Base-by-base conservation (phyloP, 1,284 basidiomycete species). In the Lignosus rhinocerotis region DNA sequence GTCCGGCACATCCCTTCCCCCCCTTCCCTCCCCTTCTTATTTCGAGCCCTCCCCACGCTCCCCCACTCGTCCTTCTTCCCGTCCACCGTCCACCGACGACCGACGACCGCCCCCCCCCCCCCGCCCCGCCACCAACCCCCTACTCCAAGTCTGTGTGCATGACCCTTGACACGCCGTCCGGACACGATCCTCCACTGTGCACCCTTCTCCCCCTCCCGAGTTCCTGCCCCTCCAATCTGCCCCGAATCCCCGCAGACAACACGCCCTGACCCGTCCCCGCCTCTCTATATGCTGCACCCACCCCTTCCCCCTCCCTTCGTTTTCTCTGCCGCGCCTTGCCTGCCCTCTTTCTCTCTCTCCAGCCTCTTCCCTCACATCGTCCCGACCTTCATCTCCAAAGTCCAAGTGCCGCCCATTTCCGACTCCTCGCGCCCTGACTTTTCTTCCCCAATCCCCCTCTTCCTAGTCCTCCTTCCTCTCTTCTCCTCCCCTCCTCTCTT, bases 171-270 rank as follows among this genome's bases (percentile, higher is more conserved):
- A 45, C 62, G 54, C 51, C 46, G 51, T 45, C 56, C 45, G 30
- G 53, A 51, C 43, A 55, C 52, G 55, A 49, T 44, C 49, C 56
- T 47, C 49, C 56, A 49, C 45, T 48, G n/a, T 51, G 36, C 32
- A 39, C 44, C 38, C 38, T 46, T 36, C 55, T 46, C 33, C 55
- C 56, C 45, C n/a, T 70, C 71, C 56, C 70, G 71, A 51, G 64
- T 59, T 39, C 25, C 25, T 63, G 70, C 74, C 73, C 67, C 73
- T 66, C 74, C 75, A 21, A 73, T 75, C 76, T 30, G 70, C 74
- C 16, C 73, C 73, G 8, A 74, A 74, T 39, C 63, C 69, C 66
- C 60, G 66, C 58, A 56, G 43, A 52, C 47, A 48, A 34, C 59
- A 53, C 57, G 48, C 56, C 38, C 43, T 55, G 21, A 54, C 54